Evolutionary conservation across 2,329 filamentous ascomycete species (phyloP).

Genomic region (Hypoxylon sp.): DNA sequence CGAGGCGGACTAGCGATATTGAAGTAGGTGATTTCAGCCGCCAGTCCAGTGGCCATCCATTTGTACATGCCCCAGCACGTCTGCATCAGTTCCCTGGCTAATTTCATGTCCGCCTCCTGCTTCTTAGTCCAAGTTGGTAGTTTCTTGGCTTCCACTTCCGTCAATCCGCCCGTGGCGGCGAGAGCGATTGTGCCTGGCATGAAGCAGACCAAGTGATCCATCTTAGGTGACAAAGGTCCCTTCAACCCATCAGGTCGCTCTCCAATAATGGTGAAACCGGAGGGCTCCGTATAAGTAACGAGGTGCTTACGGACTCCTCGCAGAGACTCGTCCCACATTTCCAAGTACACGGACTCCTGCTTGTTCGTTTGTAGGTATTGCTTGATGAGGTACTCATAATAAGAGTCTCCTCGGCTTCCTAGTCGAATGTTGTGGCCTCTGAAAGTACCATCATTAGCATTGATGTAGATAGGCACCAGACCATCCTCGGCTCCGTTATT

Average conservation of each 20-base stretch:
- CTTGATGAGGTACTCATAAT: conserved; percentile 99
- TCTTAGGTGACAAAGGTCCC: conserved; percentile 80
- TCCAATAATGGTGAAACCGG: conserved; percentile 87
- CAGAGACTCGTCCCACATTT: conserved; percentile 93
- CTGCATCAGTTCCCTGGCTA: conserved; percentile 92
- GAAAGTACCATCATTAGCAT: conserved; percentile 83
- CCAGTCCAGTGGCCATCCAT: conserved; percentile 88
- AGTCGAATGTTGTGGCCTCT: conserved; percentile 87
- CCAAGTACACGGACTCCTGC: conserved; percentile 85
- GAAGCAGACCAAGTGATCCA: conserved; percentile 99
- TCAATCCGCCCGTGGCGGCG: conserved; percentile 82
- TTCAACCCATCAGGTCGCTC: conserved; percentile 83
- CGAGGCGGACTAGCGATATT: conserved; percentile 77
- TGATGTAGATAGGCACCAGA: conserved; percentile 91
- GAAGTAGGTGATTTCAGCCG: conserved; percentile 95
- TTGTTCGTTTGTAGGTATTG: conserved; percentile 95
- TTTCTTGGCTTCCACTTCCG: conserved; percentile 81
- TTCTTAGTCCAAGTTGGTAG: conserved; percentile 78
- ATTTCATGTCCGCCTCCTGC: conserved; percentile 87
- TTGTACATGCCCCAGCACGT: conserved; percentile 99
- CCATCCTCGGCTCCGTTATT: conserved; percentile 83
- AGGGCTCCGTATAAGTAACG: conserved; percentile 85
- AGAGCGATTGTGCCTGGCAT: conserved; percentile 96
- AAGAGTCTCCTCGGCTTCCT: conserved; percentile 94
- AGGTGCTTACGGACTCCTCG: conserved; percentile 90